Evolutionary conservation across 192 early-diverging fungal species (phyloP).

Genomic region (Chytriomyces sp.): DNA sequence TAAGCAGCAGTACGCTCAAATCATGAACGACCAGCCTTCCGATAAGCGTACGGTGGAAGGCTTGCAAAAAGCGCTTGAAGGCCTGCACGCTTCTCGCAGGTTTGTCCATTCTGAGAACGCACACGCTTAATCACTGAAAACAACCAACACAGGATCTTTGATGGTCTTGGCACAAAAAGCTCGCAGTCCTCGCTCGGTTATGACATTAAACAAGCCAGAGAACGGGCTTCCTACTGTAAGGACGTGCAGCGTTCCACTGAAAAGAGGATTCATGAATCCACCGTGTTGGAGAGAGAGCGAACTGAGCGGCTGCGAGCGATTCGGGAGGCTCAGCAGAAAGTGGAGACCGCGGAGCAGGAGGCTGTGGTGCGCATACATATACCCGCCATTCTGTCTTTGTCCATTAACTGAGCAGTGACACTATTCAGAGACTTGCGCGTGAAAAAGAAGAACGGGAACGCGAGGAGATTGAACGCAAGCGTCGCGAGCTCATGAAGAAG

Average conservation of each 20-base stretch:
- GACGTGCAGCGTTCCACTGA: slow-evolving; percentile 41
- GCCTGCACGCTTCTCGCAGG: slow-evolving; percentile 52
- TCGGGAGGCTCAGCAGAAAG: slow-evolving; percentile 24
- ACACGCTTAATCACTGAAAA: neutral
- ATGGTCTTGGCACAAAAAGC: slow-evolving; percentile 29
- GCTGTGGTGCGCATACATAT: slow-evolving; percentile 27
- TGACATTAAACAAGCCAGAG: slow-evolving; percentile 44
- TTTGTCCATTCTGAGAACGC: neutral
- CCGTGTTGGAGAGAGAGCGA: slow-evolving; percentile 40
- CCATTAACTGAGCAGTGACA: neutral
- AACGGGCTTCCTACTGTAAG: slow-evolving; percentile 46
- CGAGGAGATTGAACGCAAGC: slow-evolving; percentile 27
- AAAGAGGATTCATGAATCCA: slow-evolving; percentile 55
- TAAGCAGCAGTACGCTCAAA: slow-evolving; percentile 79
- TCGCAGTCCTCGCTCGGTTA: slow-evolving; percentile 41
- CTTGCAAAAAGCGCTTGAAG: slow-evolving; percentile 60
- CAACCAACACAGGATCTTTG: neutral
- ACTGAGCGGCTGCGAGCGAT: slow-evolving; percentile 42
- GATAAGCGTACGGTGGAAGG: slow-evolving; percentile 57
- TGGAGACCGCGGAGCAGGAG: slow-evolving; percentile 31
- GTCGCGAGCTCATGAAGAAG: slow-evolving; percentile 36
- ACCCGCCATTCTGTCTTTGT: neutral
- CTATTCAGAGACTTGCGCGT: neutral
- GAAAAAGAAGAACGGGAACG: slow-evolving; percentile 33
- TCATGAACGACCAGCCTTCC: slow-evolving; percentile 71